Conservation (phyloP, 805 yeast species). For the Isabelozyma rhagii region DNA sequence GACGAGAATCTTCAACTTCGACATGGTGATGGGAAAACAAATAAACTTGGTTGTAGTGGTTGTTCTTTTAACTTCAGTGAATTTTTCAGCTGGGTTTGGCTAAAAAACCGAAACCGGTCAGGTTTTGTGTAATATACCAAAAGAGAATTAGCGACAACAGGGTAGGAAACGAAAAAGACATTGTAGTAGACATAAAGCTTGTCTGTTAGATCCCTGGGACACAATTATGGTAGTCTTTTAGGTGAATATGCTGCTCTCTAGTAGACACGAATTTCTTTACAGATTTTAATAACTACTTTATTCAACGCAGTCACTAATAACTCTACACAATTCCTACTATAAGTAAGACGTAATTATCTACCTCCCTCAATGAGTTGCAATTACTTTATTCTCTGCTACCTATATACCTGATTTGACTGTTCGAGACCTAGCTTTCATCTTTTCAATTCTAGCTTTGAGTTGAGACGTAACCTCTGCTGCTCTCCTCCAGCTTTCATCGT, state of each 20-base stretch:
- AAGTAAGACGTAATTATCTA: too few species aligned
- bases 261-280: too few species aligned
- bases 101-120: not conserved
- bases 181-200: too few species aligned
- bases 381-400: constrained; percentile 10
- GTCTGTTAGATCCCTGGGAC: too few species aligned
- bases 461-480: constrained; percentile 89
- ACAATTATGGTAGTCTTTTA: too few species aligned
- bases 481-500: constrained; percentile 77
- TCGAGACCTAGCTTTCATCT: constrained; percentile 69
- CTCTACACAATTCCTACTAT: too few species aligned
- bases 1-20: constrained; percentile 71
- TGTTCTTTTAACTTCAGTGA: not conserved
- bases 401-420: constrained; percentile 11
- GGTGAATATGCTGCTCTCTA: too few species aligned
- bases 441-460: constrained; percentile 81
- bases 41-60: not conserved
- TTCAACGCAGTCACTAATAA: too few species aligned
- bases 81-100: not conserved
- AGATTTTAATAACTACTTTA: too few species aligned
- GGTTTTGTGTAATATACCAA: not conserved
- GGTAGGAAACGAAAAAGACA: too few species aligned
- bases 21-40: constrained; percentile 5
- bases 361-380: too few species aligned
- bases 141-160: not conserved